These are phyloP conservation scores for Sporothrix sp. DNA, from an alignment of 2,329 filamentous ascomycete species.

Conservation along the genomic window DNA sequence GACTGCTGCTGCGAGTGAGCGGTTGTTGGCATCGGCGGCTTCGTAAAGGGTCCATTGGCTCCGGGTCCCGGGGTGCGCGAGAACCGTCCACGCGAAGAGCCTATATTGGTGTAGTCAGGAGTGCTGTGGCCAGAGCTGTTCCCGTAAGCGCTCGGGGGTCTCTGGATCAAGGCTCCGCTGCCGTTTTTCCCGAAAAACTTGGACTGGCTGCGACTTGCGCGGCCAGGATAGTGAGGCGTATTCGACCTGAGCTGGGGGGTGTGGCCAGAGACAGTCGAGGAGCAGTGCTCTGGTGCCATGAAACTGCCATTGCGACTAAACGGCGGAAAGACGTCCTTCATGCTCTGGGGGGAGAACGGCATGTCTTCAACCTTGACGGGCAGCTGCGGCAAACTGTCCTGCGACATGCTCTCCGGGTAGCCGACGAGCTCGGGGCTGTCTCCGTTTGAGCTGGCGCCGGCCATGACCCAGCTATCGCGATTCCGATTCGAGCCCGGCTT, in stretches of 20 bases:
- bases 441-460: not conserved
- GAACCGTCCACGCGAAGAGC: not conserved
- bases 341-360: constrained; percentile 10
- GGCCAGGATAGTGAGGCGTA: not conserved
- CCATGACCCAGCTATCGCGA: constrained; percentile 1
- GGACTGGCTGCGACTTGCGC: not conserved
- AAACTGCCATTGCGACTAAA: not conserved
- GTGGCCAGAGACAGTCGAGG: not conserved
- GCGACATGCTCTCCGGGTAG: not conserved
- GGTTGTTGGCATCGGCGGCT: not conserved
- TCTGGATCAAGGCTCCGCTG: not conserved
- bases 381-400: not conserved
- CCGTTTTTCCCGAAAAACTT: constrained; percentile 1
- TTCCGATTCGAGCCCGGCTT: not conserved
- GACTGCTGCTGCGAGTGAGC: not conserved
- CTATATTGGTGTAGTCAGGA: not conserved
- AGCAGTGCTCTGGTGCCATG: not conserved
- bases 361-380: constrained; percentile 15
- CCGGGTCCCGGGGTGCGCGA: not conserved
- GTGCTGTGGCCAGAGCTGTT: not conserved
- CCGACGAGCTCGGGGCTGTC: not conserved
- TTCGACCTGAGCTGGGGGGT: not conserved
- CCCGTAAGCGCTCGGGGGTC: not conserved
- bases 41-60: not conserved
- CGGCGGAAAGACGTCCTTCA: not conserved